phyloP scores from a whole-genome alignment of 192 early-diverging fungal species.

The Haplosporangium gracile region DNA sequence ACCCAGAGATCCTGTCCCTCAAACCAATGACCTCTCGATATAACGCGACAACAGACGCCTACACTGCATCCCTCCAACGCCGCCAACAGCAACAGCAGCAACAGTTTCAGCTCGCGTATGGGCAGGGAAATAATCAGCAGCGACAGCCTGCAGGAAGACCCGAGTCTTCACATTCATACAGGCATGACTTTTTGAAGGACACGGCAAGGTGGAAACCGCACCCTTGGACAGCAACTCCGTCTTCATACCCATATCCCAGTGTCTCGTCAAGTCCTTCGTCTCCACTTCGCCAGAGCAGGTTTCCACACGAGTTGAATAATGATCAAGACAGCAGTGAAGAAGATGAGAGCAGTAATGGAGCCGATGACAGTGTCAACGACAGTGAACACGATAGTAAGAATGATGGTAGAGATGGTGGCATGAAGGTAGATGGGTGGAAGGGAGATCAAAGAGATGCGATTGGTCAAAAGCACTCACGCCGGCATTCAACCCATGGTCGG shows the following conservation, averaged over 20 bases:
- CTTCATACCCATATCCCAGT: neutral
- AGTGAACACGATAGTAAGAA: neutral
- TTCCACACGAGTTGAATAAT: constrained; percentile 20
- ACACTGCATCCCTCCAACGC: neutral
- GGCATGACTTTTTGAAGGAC: constrained; percentile 32
- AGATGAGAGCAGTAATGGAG: neutral
- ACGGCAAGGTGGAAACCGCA: neutral
- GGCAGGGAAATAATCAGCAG: neutral
- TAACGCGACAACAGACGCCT: neutral
- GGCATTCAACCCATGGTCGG: neutral
- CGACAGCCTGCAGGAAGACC: constrained; percentile 4
- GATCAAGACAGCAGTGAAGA: neutral
- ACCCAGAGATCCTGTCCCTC: neutral
- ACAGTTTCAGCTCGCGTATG: neutral
- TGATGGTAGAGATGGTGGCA: neutral
- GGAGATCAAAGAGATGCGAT: neutral
- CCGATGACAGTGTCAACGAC: neutral
- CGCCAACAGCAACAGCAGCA: neutral
- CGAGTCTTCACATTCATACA: constrained; percentile 27
- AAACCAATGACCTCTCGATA: neutral
- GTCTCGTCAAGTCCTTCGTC: constrained; percentile 8
- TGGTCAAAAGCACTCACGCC: neutral
- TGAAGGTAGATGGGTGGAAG: neutral
- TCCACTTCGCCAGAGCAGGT: constrained; percentile 3
- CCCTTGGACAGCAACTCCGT: constrained; percentile 1